Base-by-base conservation (phyloP, 2,329 filamentous ascomycete species). In the Ophiostoma sp. region DNA sequence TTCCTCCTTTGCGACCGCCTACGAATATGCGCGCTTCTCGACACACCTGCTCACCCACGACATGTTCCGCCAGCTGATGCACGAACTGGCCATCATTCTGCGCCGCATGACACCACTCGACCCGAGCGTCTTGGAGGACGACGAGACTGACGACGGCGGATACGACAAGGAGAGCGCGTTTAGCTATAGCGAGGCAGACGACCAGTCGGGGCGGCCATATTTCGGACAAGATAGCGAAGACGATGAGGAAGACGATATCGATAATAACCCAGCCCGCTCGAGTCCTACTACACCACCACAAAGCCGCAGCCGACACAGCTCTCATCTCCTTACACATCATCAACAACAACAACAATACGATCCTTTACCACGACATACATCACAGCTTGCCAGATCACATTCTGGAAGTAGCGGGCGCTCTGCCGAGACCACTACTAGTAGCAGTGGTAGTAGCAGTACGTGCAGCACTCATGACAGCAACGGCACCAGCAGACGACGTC, bases 1-100 rank as follows among this genome's bases (percentile, higher is more conserved):
- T 77, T 86, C 76, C 80, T 89, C 80, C 75, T 99, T 98, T 79
- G 83, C 98, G 25, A 82, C 86, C 0, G 84, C 89, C 25, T 99
- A 98, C 82, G 96, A 98, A 82, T 85, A 88, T 73, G 94, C 94
- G 2, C 91, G 95, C 55, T 99, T 97, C 83, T 95, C 93, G 1
- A 88, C 88, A 0, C 84, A 85, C 5, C 88, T 91, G 0, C 84
- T 97, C 3, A 87, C 89, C 2, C 91, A 95, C 77, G 78, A 82
- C 0, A 87, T 91, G 70, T 98, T 99, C 80, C 87, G 92, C 50
- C 83, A 87, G 28, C 84, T 98, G 39, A 98, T 98, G 94, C 88
- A 90, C 73, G 85, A 93, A 33, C 98, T 98, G 81, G 92, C 95
- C 1, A 89, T 92, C 71, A 84, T 98, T 0, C 84, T 98, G 17